These are phyloP conservation scores for Tetrapisispora fleetii DNA, from an alignment of 805 yeast species.

Conservation along the genomic window DNA sequence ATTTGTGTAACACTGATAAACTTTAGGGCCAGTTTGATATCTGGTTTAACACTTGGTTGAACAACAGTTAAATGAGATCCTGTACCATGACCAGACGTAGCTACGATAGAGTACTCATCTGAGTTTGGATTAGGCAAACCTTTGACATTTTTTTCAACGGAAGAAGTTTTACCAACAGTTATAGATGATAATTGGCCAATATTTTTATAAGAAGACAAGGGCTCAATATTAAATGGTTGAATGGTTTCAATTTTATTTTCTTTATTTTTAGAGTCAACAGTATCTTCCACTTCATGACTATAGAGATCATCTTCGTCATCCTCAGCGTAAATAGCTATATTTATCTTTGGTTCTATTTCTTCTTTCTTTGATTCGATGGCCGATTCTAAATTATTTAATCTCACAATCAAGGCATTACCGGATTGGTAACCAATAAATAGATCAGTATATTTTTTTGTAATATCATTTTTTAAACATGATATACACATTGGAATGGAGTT, in stretches of 20 bases:
- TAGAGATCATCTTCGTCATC: conserved; percentile 26
- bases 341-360: conserved; percentile 31
- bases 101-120: conserved; percentile 56
- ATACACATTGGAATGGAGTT: conserved; percentile 23
- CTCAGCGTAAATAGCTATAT: conserved; percentile 27
- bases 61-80: conserved; percentile 51
- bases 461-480: conserved; percentile 14
- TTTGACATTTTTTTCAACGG: conserved; percentile 43
- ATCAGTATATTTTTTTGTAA: conserved; percentile 30
- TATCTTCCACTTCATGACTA: conserved; percentile 21
- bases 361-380: conserved; percentile 28
- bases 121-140: conserved; percentile 62
- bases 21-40: conserved; percentile 53
- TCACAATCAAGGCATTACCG: conserved; percentile 45
- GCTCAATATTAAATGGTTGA: conserved; percentile 32
- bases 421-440: conserved; percentile 54
- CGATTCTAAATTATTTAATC: conserved; percentile 23
- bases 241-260: conserved; percentile 17
- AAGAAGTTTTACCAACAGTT: conserved; percentile 47
- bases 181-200: conserved; percentile 68
- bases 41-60: conserved; percentile 60
- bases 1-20: conserved; percentile 64
- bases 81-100: conserved; percentile 54
- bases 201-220: conserved; percentile 47
- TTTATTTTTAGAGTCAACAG: conserved; percentile 8